Percentiles rank a stretch among this genome's conserved stretches.
These are phyloP conservation scores for Brassica rapa DNA, from an alignment of 345 rosid species.

Conservation along the genomic window DNA sequence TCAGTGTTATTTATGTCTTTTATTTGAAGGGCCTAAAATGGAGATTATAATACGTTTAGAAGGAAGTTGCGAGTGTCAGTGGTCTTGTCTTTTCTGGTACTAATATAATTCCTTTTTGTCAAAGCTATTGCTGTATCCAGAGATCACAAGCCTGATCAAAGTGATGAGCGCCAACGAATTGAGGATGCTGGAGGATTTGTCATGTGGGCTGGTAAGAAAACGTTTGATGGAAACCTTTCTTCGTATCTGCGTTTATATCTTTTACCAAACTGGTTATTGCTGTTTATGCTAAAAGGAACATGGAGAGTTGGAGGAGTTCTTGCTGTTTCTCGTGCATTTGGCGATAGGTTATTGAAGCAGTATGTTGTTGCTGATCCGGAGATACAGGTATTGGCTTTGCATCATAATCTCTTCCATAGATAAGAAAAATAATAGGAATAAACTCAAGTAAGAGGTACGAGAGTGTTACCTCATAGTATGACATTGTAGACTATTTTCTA, in stretches of 20 bases:
- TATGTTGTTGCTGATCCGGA: conserved; percentile 99
- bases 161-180: conserved; percentile 94
- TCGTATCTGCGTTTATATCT: neutral
- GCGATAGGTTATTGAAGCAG: conserved; percentile 93
- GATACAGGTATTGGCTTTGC: conserved; percentile 65
- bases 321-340: conserved; percentile 99
- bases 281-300: conserved; percentile 54
- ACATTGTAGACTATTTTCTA: neutral
- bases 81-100: neutral
- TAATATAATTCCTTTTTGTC: conserved; percentile 2
- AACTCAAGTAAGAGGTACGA: neutral
- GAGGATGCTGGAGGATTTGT: conserved; percentile 99
- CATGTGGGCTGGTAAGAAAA: conserved; percentile 87
- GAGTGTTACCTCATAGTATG: neutral
- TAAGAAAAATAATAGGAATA: neutral
- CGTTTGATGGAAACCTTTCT: neutral
- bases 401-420: neutral
- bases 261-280: no score
- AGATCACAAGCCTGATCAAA: conserved; percentile 98
- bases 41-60: neutral
- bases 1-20: neutral
- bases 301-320: conserved; percentile 99
- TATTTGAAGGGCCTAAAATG: neutral
- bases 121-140: conserved; percentile 95
- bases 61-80: conserved; percentile 1